A percentile compares a stretch with the other conserved stretches of the same genome.
Conservation (phyloP, 345 rosid genomes). For the Eucalyptus guilfoylei region DNA sequence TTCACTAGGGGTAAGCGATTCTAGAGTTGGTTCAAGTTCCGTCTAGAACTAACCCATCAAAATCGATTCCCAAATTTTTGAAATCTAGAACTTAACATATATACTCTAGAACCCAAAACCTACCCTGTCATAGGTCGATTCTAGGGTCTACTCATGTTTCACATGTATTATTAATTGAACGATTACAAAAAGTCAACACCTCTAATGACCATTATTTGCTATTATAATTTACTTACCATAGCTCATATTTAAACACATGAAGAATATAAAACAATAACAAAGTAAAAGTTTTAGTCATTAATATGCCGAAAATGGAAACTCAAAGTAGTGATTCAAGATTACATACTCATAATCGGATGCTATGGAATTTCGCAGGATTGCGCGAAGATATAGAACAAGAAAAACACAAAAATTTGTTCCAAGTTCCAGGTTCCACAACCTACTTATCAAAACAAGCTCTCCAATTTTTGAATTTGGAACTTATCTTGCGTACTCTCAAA, state of each 20-base stretch:
- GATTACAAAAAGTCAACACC: too few species aligned
- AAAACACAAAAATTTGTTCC: too few species aligned
- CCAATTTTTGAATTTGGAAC: too few species aligned
- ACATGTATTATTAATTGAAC: not conserved
- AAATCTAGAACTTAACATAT: not conserved
- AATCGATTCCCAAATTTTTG: not conserved
- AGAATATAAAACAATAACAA: too few species aligned
- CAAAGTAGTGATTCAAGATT: accelerated
- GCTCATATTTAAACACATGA: too few species aligned
- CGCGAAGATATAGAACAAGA: too few species aligned
- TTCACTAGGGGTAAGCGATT: not conserved
- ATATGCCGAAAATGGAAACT: not conserved
- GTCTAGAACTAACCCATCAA: not conserved
- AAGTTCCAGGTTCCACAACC: accelerated
- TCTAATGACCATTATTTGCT: too few species aligned
- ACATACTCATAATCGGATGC: too few species aligned
- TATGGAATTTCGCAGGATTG: not conserved
- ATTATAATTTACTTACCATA: too few species aligned
- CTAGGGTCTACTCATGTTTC: not conserved
- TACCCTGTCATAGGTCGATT: accelerated
- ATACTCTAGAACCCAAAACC: accelerated
- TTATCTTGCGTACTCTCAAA: too few species aligned
- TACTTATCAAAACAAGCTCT: too few species aligned
- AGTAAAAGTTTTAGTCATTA: too few species aligned
- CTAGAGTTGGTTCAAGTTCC: accelerated